Conservation (phyloP, 1,284 basidiomycete species). For the Rhodotorula mucilaginosa region DNA sequence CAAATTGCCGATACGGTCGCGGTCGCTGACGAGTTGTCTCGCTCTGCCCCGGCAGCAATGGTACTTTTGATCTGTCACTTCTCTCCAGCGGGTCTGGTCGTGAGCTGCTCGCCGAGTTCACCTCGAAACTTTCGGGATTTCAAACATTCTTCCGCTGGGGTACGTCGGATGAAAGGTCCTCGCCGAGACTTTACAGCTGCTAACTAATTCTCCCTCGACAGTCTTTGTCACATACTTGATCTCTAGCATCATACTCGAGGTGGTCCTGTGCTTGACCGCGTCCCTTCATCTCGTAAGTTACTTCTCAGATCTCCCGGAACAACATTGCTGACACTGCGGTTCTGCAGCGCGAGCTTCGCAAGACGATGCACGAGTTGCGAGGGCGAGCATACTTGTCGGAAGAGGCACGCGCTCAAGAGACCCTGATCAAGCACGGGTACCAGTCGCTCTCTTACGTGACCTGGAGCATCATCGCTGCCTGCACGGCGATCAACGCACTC, state of each 20-base stretch:
- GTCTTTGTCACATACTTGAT: constrained; percentile 11
- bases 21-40: no score
- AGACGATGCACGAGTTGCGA: constrained; percentile 18
- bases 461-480: constrained; percentile 1
- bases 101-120: not conserved
- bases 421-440: constrained; percentile 12
- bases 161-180: not conserved
- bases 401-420: constrained; percentile 14
- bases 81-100: not conserved
- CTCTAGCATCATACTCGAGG: not conserved
- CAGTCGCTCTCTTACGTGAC: constrained; percentile 7
- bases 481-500: constrained; percentile 21
- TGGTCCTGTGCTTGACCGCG: constrained; percentile 9
- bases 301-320: no score
- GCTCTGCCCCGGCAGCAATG: not conserved
- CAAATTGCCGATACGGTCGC: no score
- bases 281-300: constrained; percentile 15
- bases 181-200: not conserved
- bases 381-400: not conserved
- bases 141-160: constrained; percentile 25
- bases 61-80: constrained; percentile 1
- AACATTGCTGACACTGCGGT: no score
- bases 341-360: constrained; percentile 14
- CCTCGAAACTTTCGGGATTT: not conserved
- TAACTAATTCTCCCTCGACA: not conserved